phyloP scores from a whole-genome alignment of 495 filamentous ascomycete species.

The Talaromyces borbonicus region DNA sequence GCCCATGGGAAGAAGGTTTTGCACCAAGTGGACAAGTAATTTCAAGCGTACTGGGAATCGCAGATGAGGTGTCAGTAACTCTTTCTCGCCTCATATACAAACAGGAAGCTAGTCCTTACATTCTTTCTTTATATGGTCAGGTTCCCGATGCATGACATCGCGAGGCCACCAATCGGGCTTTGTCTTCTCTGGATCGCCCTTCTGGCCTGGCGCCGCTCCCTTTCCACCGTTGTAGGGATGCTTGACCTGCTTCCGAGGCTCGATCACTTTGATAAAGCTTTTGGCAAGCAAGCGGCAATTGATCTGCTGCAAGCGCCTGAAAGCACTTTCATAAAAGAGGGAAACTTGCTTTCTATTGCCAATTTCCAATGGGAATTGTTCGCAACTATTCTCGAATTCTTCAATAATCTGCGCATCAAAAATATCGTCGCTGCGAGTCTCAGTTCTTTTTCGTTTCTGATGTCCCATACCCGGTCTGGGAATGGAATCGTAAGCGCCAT shows the following conservation, averaged over 20 bases:
- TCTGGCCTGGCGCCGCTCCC: slow-evolving; percentile 27
- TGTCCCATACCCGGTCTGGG: slow-evolving; percentile 9
- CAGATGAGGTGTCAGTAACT: too few relatives aligned
- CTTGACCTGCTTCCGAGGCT: slow-evolving; percentile 76
- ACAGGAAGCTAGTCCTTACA: slow-evolving; percentile 39
- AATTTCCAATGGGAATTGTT: slow-evolving; percentile 29
- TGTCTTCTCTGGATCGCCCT: slow-evolving; percentile 42
- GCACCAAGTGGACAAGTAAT: slow-evolving; percentile 38
- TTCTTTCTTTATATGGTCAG: slow-evolving; percentile 71
- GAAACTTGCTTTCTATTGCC: slow-evolving; percentile 29
- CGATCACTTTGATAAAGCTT: slow-evolving; percentile 71
- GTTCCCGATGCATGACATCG: slow-evolving; percentile 60
- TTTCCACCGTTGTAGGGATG: slow-evolving; percentile 68
- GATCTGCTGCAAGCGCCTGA: slow-evolving; percentile 36
- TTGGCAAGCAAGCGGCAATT: slow-evolving; percentile 52
- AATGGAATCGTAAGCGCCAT: not conserved
- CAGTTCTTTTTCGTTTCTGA: slow-evolving; percentile 25
- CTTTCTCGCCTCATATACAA: too few relatives aligned
- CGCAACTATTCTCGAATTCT: slow-evolving; percentile 7
- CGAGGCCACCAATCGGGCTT: slow-evolving; percentile 80
- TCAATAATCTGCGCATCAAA: not conserved
- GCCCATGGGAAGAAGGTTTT: slow-evolving; percentile 23
- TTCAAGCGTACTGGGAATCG: slow-evolving; percentile 33
- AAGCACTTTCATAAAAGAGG: slow-evolving; percentile 27
- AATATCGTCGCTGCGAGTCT: slow-evolving; percentile 10